phyloP scores from a whole-genome alignment of 169 alveolate species.

The Plasmodium relictum region DNA sequence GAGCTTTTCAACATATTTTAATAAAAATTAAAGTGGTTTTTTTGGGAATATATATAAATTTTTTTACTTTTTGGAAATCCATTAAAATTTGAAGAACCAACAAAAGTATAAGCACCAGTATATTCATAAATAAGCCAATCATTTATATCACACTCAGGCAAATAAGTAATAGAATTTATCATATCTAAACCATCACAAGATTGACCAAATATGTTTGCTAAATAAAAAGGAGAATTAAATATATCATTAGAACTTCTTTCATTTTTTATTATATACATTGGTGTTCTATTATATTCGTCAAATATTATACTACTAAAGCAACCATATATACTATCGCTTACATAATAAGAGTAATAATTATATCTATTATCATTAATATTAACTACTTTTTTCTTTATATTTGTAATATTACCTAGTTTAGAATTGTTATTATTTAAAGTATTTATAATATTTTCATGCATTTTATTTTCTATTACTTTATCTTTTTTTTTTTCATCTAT shows the following conservation, averaged over 20 bases:
- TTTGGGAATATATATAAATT: slow-evolving; percentile 37
- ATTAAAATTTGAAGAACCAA: slow-evolving; percentile 52
- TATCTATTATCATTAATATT: slow-evolving; percentile 38
- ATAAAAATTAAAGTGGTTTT: no score
- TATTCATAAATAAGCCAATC: slow-evolving; percentile 74
- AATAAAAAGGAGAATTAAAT: slow-evolving; percentile 19
- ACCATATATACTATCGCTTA: slow-evolving; percentile 75
- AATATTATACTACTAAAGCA: slow-evolving; percentile 75
- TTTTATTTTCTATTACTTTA: neutral
- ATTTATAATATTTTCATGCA: neutral
- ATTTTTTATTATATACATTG: slow-evolving; percentile 57
- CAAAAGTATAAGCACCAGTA: slow-evolving; percentile 74
- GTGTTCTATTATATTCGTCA: slow-evolving; percentile 68
- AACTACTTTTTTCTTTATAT: slow-evolving; percentile 66
- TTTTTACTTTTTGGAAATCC: slow-evolving; percentile 54
- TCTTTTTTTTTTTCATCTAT: neutral
- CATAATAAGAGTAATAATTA: slow-evolving; percentile 70
- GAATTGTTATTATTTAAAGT: slow-evolving; percentile 13
- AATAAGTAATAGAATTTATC: slow-evolving; percentile 57
- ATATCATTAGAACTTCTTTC: slow-evolving; percentile 5
- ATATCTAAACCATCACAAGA: slow-evolving; percentile 77
- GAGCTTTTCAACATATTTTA: no score
- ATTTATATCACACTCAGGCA: slow-evolving; percentile 66
- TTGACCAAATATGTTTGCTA: slow-evolving; percentile 68
- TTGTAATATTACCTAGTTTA: slow-evolving; percentile 66